Base-by-base conservation (phyloP, 169 alveolate genomes). In the Plasmodium berghei region DNA sequence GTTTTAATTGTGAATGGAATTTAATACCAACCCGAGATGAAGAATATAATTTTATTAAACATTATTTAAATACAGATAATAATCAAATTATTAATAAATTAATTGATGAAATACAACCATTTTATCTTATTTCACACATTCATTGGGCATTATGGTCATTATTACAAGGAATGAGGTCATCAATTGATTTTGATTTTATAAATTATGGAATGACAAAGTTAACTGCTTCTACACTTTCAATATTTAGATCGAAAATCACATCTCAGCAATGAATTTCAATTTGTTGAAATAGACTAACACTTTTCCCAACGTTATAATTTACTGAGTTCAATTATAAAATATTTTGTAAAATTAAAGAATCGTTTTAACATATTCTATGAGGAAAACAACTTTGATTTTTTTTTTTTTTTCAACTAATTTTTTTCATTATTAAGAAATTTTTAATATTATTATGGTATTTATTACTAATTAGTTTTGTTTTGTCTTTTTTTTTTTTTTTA, bases 71-170 rank as follows among this genome's bases (percentile, higher is more conserved):
- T 18, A 80, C 89, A 59, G 92, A 72, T 40, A 73, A 63, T 72
- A 66, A 66, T 24, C 22, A 87, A 16, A 55, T 45, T 20, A 80
- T 94, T 6, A 87, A 75, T 45, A 34, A 49, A 8, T 49, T 94
- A 6, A 72, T 74, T 22, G 49, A 64, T 18, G 96, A 94, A 66
- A 87, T 94, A 26, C 94, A 90, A 58, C 96, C 96, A 3, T 94
- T 92, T 71, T 94, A 85, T 85, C 18, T 92, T 26, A 93, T 91
- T 9, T 86, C 96, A 10, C 92, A 94, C 26, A 56, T 91, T 5
- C 45, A 52, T 42, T 94, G 96, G 96, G 96, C 95, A 0, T 64
- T 94, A 18, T 94, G 96, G 96, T 91, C 94, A n/a, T 56, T 92
- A 26, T 55, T 94, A 9, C 95, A 91, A 63, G 92, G 91, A 56